Evolutionary conservation across 2,329 filamentous ascomycete genomes (phyloP).

Genomic region (Diplodia mutila): DNA sequence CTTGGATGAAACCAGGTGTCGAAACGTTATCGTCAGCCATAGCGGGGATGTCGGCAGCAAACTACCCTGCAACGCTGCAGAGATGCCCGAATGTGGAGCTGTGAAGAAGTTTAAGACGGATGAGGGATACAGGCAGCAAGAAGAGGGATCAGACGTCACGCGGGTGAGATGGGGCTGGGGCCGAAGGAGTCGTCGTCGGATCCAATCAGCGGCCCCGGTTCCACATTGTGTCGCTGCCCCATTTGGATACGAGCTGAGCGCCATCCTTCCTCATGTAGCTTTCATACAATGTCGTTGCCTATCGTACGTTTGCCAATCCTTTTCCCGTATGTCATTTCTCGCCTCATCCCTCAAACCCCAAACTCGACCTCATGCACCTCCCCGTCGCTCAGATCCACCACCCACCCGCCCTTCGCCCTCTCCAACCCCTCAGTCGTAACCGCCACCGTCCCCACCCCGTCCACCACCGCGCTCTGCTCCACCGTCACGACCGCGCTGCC

Average conservation of each 20-base stretch:
- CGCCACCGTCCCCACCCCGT: not conserved
- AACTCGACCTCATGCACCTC: constrained; percentile 28
- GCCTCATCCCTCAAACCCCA: not conserved
- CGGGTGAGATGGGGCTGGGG: not conserved
- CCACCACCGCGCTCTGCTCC: constrained; percentile 26
- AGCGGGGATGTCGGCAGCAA: too few species aligned
- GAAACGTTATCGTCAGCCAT: not conserved
- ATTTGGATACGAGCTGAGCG: not conserved
- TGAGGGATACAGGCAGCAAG: not conserved
- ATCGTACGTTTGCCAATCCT: too few species aligned
- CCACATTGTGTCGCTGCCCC: not conserved
- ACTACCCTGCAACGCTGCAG: too few species aligned
- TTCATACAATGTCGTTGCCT: too few species aligned
- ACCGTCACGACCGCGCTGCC: constrained; percentile 31
- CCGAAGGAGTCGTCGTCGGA: not conserved
- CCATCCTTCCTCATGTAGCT: not conserved
- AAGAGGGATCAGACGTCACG: not conserved
- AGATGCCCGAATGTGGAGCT: not conserved
- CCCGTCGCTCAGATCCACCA: constrained; percentile 29
- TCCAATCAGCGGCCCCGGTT: not conserved
- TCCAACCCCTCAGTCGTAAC: constrained; percentile 29
- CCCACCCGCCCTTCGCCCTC: constrained; percentile 30
- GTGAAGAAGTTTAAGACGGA: not conserved
- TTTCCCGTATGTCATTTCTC: too few species aligned
- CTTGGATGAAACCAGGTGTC: too few species aligned